Conservation (phyloP, 2,329 filamentous ascomycete species). For the Penicillium sp. region DNA sequence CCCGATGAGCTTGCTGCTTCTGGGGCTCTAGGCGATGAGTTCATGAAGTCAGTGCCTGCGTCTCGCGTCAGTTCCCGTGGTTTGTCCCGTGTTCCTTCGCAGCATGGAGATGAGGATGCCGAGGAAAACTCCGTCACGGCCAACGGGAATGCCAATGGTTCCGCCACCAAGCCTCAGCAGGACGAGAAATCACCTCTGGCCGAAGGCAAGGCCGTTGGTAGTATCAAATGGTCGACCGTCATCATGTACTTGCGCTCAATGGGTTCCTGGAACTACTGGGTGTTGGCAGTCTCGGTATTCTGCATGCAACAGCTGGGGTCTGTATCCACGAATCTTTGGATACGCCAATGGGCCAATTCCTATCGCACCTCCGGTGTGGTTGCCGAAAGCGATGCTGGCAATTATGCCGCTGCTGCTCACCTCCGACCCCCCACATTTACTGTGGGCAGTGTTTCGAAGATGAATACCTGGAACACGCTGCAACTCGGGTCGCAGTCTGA, state of each 20-base stretch:
- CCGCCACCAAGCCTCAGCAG: constrained; percentile 33
- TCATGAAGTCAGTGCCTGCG: constrained; percentile 65
- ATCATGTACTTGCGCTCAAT: constrained; percentile 79
- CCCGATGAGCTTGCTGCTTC: constrained; percentile 72
- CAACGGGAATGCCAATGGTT: constrained; percentile 44
- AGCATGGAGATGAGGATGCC: constrained; percentile 51
- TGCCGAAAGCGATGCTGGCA: constrained; percentile 28
- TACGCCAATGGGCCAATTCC: constrained; percentile 88
- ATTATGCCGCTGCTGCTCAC: constrained; percentile 37
- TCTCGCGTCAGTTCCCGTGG: constrained; percentile 67
- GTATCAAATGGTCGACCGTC: constrained; percentile 83
- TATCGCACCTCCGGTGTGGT: constrained; percentile 53
- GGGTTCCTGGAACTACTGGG: constrained; percentile 97
- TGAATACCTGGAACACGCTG: constrained; percentile 25
- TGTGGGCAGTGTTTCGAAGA: constrained; percentile 31
- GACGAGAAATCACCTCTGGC: constrained; percentile 48
- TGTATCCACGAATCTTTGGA: constrained; percentile 89
- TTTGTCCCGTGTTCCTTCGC: constrained; percentile 72
- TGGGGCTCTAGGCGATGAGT: constrained; percentile 83
- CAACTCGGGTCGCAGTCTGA: constrained; percentile 23
- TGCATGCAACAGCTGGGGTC: constrained; percentile 74
- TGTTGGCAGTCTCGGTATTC: constrained; percentile 68
- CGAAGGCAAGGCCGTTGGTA: constrained; percentile 76
- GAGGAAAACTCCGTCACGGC: constrained; percentile 31
- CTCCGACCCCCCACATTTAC: constrained; percentile 36